These are phyloP conservation scores for Pelargonium nanum DNA, from an alignment of 345 rosid species.

Conservation along the genomic window DNA sequence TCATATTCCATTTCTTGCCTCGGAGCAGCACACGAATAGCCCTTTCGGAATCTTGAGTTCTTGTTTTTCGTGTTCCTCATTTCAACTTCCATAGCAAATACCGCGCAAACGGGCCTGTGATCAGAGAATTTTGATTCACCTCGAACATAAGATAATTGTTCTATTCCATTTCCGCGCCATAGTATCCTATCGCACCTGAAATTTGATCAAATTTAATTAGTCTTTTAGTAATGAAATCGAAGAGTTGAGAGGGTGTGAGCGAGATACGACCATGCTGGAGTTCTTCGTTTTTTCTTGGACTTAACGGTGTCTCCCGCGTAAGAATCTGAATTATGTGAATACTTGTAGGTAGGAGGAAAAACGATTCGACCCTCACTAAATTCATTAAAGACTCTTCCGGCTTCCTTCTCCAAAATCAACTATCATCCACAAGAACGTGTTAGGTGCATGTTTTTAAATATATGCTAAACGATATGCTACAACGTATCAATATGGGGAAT, in stretches of 20 bases:
- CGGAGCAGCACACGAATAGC: constrained; percentile 44
- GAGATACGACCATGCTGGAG: constrained; percentile 74
- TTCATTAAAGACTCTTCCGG: constrained; percentile 75
- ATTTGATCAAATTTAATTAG: too few species aligned
- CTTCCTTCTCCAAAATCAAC: constrained; percentile 77
- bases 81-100: constrained; percentile 54
- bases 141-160: constrained; percentile 60
- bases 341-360: constrained; percentile 92
- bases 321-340: constrained; percentile 72
- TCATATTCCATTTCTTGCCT: constrained; percentile 29
- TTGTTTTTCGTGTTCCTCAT: constrained; percentile 25
- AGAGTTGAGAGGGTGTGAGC: background rate
- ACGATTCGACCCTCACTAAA: constrained; percentile 66
- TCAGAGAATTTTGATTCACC: constrained; percentile 90
- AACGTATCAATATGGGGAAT: background rate
- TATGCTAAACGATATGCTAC: constrained; percentile 1
- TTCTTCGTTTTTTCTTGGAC: constrained; percentile 87
- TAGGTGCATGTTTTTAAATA: too few species aligned
- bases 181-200: constrained; percentile 89
- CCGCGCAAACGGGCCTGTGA: constrained; percentile 84
- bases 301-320: constrained; percentile 82
- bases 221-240: too few species aligned
- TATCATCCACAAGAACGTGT: too few species aligned
- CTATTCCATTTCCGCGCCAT: constrained; percentile 75
- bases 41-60: constrained; percentile 46